Evolutionary conservation across 805 yeast species (phyloP).

Genomic region (Spathaspora passalidarum): DNA sequence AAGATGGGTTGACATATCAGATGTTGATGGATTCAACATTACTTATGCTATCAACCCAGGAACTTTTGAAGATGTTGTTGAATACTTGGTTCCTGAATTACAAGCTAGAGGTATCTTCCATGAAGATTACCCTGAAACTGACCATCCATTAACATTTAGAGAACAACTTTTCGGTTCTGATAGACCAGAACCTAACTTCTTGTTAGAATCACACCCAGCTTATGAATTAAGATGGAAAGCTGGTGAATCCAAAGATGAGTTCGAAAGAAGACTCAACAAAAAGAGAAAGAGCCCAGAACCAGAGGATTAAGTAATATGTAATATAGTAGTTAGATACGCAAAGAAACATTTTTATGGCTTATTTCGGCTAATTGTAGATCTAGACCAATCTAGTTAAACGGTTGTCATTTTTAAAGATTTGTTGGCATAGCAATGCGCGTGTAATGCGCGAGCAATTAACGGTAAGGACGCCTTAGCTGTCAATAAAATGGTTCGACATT

Average conservation of each 20-base stretch:
- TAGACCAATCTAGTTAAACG: no score
- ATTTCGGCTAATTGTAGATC: no score
- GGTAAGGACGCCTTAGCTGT: no score
- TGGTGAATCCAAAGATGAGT: conserved; percentile 22
- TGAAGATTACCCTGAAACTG: conserved; percentile 31
- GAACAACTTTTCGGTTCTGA: conserved; percentile 32
- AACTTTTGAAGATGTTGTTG: conserved; percentile 34
- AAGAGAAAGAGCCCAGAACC: conserved; percentile 2
- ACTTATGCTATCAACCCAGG: conserved; percentile 36
- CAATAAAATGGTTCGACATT: no score
- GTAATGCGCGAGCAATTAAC: no score
- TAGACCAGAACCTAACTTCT: conserved; percentile 15
- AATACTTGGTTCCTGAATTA: conserved; percentile 35
- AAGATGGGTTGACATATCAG: conserved; percentile 35
- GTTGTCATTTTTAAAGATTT: no score
- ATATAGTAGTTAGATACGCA: no score
- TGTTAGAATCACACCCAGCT: conserved; percentile 17
- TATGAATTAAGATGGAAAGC: conserved; percentile 24
- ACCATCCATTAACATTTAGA: conserved; percentile 29
- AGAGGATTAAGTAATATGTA: no score
- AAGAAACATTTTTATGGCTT: no score
- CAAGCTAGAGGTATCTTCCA: conserved; percentile 31
- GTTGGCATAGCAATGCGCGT: no score
- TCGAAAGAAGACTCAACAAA: conserved; percentile 15
- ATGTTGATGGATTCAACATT: conserved; percentile 43